phyloP scores from a whole-genome alignment of 169 alveolate species.

The Plasmodium gonderi region DNA sequence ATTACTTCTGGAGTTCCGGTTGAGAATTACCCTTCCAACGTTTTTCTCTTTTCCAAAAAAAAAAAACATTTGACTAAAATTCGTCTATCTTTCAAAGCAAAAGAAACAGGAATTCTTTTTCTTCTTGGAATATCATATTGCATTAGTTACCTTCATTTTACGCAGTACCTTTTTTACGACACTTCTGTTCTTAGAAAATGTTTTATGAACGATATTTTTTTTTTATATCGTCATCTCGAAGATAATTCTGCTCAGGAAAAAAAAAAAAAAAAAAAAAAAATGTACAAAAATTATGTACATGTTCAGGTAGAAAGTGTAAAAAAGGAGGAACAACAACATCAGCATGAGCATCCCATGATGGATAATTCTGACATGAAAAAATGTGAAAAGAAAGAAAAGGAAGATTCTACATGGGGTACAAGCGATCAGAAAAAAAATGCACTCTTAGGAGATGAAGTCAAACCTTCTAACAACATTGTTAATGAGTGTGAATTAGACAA shows the following conservation, averaged over 20 bases:
- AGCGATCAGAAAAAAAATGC: not conserved
- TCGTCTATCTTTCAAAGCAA: slow-evolving; percentile 43
- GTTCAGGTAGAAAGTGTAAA: not conserved
- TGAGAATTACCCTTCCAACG: slow-evolving; percentile 41
- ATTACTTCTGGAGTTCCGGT: slow-evolving; percentile 42
- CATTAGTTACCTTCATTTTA: slow-evolving; percentile 45
- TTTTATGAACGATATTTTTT: not conserved
- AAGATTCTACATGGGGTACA: not conserved
- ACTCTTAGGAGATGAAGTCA: not conserved
- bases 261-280: not conserved
- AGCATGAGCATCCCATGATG: not conserved
- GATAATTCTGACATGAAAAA: too few species aligned
- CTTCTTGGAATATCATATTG: slow-evolving; percentile 57
- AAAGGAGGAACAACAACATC: not conserved
- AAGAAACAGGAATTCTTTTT: slow-evolving; percentile 53
- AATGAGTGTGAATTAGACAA: not conserved
- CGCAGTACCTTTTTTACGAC: slow-evolving; percentile 31
- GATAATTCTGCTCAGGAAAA: not conserved
- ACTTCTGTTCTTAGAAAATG: slow-evolving; percentile 14
- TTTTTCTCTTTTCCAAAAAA: slow-evolving; percentile 34
- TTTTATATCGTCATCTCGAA: not conserved
- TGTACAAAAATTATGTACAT: not conserved
- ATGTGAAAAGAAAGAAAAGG: not conserved
- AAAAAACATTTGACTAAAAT: slow-evolving; percentile 42
- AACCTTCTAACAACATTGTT: not conserved